Percentiles rank a stretch among this genome's conserved stretches.
These are phyloP conservation scores for Pseudevernia furfuracea DNA, from an alignment of 495 filamentous ascomycete genomes.

Conservation along the genomic window DNA sequence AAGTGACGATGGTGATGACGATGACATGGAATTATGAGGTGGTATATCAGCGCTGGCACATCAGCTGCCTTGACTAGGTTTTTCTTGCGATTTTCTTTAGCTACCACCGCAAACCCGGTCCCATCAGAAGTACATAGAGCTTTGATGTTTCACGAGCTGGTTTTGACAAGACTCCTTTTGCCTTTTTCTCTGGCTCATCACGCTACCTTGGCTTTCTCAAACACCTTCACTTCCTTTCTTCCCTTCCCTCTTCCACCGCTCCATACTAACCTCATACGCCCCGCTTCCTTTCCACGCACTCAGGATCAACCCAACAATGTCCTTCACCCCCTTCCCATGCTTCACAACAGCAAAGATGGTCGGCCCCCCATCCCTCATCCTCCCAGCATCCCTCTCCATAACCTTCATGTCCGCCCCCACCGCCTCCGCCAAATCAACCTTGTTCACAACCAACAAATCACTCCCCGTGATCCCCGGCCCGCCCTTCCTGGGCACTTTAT, in stretches of 20 bases:
- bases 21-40: background rate
- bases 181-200: no score
- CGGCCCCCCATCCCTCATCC: slow-evolving; percentile 93
- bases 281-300: slow-evolving; percentile 90
- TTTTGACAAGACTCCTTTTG: no score
- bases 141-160: no score
- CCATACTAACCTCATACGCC: slow-evolving; percentile 52
- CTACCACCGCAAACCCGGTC: no score
- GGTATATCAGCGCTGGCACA: background rate
- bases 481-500: slow-evolving; percentile 94
- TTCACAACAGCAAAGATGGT: slow-evolving; percentile 98
- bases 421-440: slow-evolving; percentile 86
- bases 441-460: slow-evolving; percentile 89
- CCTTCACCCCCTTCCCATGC: slow-evolving; percentile 71
- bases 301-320: slow-evolving; percentile 80
- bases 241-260: slow-evolving; percentile 47
- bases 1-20: background rate
- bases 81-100: no score
- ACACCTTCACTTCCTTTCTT: slow-evolving; percentile 39
- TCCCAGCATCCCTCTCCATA: slow-evolving; percentile 90
- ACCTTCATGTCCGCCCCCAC: slow-evolving; percentile 86
- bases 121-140: no score
- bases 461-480: slow-evolving; percentile 94
- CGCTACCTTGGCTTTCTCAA: background rate
- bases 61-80: no score